Percentiles rank a stretch among this genome's conserved stretches.
phyloP scores from a whole-genome alignment of 768 basidiomycete genomes.

The Mycena vulgaris region DNA sequence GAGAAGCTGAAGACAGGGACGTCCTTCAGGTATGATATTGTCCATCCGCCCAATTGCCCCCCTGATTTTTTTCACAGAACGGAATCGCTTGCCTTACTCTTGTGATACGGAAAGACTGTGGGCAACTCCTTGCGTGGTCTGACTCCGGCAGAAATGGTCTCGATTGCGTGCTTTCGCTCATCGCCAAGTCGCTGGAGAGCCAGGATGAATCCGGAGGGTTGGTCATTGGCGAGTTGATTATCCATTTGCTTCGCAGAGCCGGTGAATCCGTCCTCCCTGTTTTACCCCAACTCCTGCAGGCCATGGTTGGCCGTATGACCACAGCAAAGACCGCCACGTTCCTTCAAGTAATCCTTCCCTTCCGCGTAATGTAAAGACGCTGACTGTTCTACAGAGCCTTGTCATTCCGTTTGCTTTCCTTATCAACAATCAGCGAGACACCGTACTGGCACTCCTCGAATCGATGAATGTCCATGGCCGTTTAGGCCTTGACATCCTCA shows the following conservation, averaged over 20 bases:
- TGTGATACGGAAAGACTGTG: constrained; percentile 89
- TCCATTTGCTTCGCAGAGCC: constrained; percentile 90
- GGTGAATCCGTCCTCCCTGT: constrained; percentile 87
- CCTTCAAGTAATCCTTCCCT: constrained; percentile 73
- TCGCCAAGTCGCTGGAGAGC: constrained; percentile 82
- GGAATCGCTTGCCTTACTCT: constrained; percentile 87
- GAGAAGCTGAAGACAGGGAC: constrained; percentile 87
- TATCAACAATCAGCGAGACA: constrained; percentile 88
- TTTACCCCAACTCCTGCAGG: constrained; percentile 88
- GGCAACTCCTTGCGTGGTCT: constrained; percentile 85
- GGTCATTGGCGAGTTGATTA: constrained; percentile 94
- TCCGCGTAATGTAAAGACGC: constrained; percentile 6
- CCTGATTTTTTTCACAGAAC: constrained; percentile 65
- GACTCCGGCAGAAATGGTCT: constrained; percentile 83
- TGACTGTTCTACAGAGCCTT: constrained; percentile 71
- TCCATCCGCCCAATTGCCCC: constrained; percentile 11
- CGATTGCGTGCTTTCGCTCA: constrained; percentile 78
- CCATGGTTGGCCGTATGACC: constrained; percentile 85
- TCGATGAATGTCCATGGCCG: constrained; percentile 71
- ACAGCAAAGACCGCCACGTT: constrained; percentile 93
- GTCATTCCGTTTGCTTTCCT: constrained; percentile 95
- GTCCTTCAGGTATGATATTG: constrained; percentile 73
- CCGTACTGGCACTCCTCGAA: constrained; percentile 84
- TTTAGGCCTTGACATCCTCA: constrained; percentile 86
- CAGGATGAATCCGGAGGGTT: constrained; percentile 95